Evolutionary conservation across 805 yeast species (phyloP).

Genomic region (Sugiyamaella qingdaonensis): DNA sequence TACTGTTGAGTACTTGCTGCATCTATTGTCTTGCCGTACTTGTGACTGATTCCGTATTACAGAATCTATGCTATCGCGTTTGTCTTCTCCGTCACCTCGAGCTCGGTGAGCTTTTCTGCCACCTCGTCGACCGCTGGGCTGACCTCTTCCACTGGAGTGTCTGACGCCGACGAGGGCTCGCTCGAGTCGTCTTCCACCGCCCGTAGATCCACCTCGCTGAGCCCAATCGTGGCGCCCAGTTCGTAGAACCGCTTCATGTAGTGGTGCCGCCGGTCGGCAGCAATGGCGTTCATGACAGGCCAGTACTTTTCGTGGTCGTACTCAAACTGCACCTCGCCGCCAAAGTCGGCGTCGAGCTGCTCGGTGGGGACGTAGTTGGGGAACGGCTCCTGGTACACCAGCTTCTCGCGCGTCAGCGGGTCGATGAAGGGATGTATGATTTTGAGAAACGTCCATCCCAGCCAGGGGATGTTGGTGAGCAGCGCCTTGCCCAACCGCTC

Average conservation of each 20-base stretch:
- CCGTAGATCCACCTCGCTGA: slow-evolving; percentile 78
- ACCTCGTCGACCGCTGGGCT: neutral
- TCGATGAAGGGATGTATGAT: slow-evolving; percentile 94
- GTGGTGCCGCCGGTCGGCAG: slow-evolving; percentile 52
- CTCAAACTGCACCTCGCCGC: slow-evolving; percentile 80
- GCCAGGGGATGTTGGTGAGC: slow-evolving; percentile 87
- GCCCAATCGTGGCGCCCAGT: slow-evolving; percentile 71
- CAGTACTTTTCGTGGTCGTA: slow-evolving; percentile 79
- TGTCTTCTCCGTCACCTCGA: neutral
- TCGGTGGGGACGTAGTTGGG: slow-evolving; percentile 72
- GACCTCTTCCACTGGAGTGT: neutral
- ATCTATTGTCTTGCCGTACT: too few species aligned
- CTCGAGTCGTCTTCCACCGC: neutral
- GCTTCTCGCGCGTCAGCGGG: slow-evolving; percentile 89
- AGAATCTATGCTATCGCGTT: neutral
- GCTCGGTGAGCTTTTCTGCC: slow-evolving; percentile 7
- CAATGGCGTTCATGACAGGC: slow-evolving; percentile 61
- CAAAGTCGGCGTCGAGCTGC: slow-evolving; percentile 79
- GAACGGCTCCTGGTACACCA: slow-evolving; percentile 88
- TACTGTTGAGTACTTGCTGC: too few species aligned
- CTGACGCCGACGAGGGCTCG: neutral
- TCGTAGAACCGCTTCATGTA: slow-evolving; percentile 65
- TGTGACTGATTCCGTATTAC: neutral
- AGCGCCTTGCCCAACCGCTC: slow-evolving; percentile 93
- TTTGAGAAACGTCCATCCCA: slow-evolving; percentile 89